phyloP scores from a whole-genome alignment of 306 rosid species.

The Oxytropis ochrocephala region DNA sequence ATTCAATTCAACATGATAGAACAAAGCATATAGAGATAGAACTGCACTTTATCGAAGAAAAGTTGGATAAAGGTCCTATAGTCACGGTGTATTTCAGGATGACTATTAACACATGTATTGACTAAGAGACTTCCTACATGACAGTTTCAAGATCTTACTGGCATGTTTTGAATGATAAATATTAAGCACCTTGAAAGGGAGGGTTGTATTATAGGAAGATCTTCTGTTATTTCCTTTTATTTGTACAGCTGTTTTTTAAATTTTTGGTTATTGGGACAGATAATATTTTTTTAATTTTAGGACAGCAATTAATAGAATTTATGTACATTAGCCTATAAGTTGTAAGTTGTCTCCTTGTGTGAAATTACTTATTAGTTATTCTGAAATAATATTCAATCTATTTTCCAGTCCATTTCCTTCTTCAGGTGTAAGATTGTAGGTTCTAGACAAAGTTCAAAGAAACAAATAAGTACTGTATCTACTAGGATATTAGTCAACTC shows the following conservation, averaged over 20 bases:
- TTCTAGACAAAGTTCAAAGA: slow-evolving; percentile 7
- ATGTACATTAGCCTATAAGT: background rate
- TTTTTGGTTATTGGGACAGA: background rate
- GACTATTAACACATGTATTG: background rate
- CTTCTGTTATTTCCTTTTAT: background rate
- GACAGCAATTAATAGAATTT: background rate
- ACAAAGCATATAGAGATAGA: background rate
- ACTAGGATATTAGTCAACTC: slow-evolving; percentile 20
- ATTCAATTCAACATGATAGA: background rate
- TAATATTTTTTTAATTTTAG: background rate
- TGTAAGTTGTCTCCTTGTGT: background rate
- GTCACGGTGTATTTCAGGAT: background rate
- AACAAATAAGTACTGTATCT: background rate
- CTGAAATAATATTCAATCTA: background rate
- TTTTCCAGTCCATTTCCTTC: background rate
- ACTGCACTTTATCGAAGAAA: background rate
- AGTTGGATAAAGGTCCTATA: background rate
- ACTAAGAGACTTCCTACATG: background rate
- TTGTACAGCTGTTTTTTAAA: background rate
- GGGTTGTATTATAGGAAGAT: background rate
- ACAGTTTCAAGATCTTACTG: background rate
- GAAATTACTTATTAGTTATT: background rate
- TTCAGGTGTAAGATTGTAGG: background rate
- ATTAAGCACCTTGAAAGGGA: background rate
- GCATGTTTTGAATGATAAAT: background rate